A percentile compares a stretch with the other conserved stretches of the same genome.
Conservation (phyloP, 1,284 basidiomycete species). For the Phellopilus nigrolimitatus region DNA sequence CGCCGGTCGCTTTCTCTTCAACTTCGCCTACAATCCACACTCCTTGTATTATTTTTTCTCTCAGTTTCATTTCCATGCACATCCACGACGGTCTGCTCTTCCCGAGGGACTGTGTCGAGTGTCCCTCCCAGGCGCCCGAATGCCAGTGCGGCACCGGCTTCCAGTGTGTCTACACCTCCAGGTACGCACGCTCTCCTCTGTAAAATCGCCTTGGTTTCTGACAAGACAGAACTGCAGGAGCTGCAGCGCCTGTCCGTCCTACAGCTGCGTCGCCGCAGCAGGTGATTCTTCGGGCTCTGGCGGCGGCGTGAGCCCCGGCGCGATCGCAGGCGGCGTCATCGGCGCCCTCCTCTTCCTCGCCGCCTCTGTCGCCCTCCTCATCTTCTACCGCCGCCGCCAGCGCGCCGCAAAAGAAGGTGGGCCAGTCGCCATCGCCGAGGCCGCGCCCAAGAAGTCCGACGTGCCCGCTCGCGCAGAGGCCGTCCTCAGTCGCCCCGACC, state of each 20-base stretch:
- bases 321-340: conserved; percentile 68
- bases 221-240: conserved; percentile 22
- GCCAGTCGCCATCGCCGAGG: conserved; percentile 33
- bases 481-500: conserved; percentile 74
- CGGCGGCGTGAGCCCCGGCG: conserved; percentile 55
- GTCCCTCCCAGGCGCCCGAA: conserved; percentile 39
- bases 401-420: conserved; percentile 25
- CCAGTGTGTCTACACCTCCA: conserved; percentile 8
- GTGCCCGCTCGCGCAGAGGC: conserved; percentile 66
- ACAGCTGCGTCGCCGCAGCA: conserved; percentile 50
- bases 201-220: background rate
- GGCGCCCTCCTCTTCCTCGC: conserved; percentile 57
- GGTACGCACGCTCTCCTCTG: background rate
- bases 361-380: conserved; percentile 43
- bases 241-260: conserved; percentile 32
- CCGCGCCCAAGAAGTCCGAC: conserved; percentile 57
- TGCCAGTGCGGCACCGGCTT: conserved; percentile 14
- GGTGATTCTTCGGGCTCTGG: conserved; percentile 25
- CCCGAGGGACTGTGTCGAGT: conserved; percentile 33
- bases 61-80: conserved; percentile 51
- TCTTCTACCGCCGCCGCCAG: conserved; percentile 58
- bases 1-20: conserved; percentile 16
- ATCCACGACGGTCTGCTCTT: conserved; percentile 34
- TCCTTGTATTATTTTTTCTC: conserved; percentile 30
- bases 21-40: conserved; percentile 28